Percentiles rank a stretch among this genome's conserved stretches.
phyloP scores from a whole-genome alignment of 2,329 filamentous ascomycete genomes.

The Colletotrichum spinosum region DNA sequence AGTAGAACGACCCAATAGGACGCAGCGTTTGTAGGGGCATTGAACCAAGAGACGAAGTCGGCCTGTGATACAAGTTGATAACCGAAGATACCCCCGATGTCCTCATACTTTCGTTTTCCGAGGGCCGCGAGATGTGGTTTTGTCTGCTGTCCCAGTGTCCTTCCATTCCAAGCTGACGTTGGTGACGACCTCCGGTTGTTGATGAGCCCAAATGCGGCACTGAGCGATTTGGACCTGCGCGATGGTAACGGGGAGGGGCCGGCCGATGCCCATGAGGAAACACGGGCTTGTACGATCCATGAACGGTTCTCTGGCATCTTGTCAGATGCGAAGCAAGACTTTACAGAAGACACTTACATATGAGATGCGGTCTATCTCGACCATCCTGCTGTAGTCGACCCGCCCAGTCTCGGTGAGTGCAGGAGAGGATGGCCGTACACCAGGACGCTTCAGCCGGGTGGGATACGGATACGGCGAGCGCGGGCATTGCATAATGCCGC shows the following conservation, averaged over 20 bases:
- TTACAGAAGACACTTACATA: slow-evolving; percentile 51
- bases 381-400: slow-evolving; percentile 63
- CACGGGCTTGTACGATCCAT: slow-evolving; percentile 54
- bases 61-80: slow-evolving; percentile 59
- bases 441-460: slow-evolving; percentile 66
- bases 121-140: slow-evolving; percentile 48
- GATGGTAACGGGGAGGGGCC: slow-evolving; percentile 52
- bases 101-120: slow-evolving; percentile 52
- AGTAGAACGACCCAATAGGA: slow-evolving; percentile 56
- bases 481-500: slow-evolving; percentile 59
- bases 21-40: slow-evolving; percentile 44
- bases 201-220: slow-evolving; percentile 42
- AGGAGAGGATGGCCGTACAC: slow-evolving; percentile 61
- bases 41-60: slow-evolving; percentile 39
- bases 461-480: slow-evolving; percentile 71
- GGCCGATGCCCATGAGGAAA: slow-evolving; percentile 51
- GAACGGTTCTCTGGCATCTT: slow-evolving; percentile 55
- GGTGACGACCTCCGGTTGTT: slow-evolving; percentile 23
- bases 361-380: slow-evolving; percentile 60
- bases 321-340: slow-evolving; percentile 21
- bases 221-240: slow-evolving; percentile 54
- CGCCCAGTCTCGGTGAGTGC: slow-evolving; percentile 59
- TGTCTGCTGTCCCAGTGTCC: slow-evolving; percentile 42
- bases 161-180: slow-evolving; percentile 37
- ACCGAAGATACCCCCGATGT: slow-evolving; percentile 63